Evolutionary conservation across 139 green algal genomes (phyloP).

Genomic region (Mychonastes homosphaera): DNA sequence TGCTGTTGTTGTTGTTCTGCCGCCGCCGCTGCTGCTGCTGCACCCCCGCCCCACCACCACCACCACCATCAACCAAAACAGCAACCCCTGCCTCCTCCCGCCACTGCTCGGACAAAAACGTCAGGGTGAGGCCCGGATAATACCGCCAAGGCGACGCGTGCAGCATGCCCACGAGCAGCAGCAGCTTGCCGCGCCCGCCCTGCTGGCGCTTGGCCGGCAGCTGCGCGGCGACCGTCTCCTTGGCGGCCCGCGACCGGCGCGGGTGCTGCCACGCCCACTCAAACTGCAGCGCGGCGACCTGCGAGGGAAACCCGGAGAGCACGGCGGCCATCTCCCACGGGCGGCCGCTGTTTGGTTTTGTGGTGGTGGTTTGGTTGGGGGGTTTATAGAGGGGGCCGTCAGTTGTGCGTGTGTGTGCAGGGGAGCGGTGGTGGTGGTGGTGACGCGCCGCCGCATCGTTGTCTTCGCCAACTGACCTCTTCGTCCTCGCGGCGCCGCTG

Average conservation of each 20-base stretch:
- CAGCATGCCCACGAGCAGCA: slow-evolving; percentile 70
- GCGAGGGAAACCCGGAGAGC: slow-evolving; percentile 73
- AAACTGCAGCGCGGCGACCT: slow-evolving; percentile 84
- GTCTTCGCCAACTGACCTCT: slow-evolving; percentile 25
- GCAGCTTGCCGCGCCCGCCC: slow-evolving; percentile 63
- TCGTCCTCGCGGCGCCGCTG: slow-evolving; percentile 60
- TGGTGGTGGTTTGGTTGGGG: not conserved
- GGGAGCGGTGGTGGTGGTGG: not conserved
- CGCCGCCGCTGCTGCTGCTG: slow-evolving; percentile 5
- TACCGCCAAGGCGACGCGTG: slow-evolving; percentile 55
- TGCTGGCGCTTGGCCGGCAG: slow-evolving; percentile 26
- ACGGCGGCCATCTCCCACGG: slow-evolving; percentile 93
- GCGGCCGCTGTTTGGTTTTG: slow-evolving; percentile 32
- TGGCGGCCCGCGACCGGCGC: slow-evolving; percentile 28
- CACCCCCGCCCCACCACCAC: not conserved
- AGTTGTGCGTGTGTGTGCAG: not conserved
- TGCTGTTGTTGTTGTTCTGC: slow-evolving; percentile 2
- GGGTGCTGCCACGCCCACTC: slow-evolving; percentile 97
- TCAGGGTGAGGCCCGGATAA: slow-evolving; percentile 72
- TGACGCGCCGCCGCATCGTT: not conserved
- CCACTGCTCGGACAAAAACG: slow-evolving; percentile 41
- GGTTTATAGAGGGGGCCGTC: not conserved
- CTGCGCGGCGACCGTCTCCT: slow-evolving; percentile 24
- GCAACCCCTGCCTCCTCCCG: not conserved
- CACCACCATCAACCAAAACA: not conserved